Percentiles rank a stretch among this genome's conserved stretches.
Evolutionary conservation across 148 eudicot genomes (phyloP).

Genomic region (Chenopodium album): DNA sequence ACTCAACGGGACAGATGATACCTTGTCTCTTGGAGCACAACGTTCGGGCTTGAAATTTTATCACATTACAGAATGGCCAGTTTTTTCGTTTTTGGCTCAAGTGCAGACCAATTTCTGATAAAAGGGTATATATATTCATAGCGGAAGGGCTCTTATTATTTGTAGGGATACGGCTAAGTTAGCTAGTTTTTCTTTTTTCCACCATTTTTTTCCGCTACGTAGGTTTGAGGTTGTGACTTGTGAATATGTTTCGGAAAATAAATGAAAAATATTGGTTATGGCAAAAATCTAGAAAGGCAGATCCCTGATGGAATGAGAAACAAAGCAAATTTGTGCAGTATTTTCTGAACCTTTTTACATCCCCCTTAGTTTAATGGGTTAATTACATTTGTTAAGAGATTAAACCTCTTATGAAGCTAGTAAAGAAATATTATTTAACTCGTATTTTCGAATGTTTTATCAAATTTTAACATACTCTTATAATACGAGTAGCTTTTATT

Average conservation of each 20-base stretch:
- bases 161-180: slow-evolving; percentile 28
- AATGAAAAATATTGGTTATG: background rate
- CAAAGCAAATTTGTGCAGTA: slow-evolving; percentile 5
- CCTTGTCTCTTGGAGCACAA: slow-evolving; percentile 15
- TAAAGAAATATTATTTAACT: no score
- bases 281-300: slow-evolving; percentile 1
- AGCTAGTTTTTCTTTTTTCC: slow-evolving; percentile 21
- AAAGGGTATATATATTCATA: slow-evolving; percentile 20
- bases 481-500: no score
- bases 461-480: no score
- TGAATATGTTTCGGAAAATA: slow-evolving; percentile 26
- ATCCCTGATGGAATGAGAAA: background rate
- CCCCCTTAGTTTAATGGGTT: no score
- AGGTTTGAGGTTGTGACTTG: slow-evolving; percentile 26
- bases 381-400: no score
- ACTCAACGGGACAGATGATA: slow-evolving; percentile 4
- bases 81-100: slow-evolving; percentile 22
- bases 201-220: background rate
- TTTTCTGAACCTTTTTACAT: background rate
- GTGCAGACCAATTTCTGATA: slow-evolving; percentile 17
- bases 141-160: slow-evolving; percentile 27
- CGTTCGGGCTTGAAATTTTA: slow-evolving; percentile 17
- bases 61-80: slow-evolving; percentile 10
- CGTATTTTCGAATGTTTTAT: no score
- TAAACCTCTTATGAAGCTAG: no score